Base-by-base conservation (phyloP, 768 basidiomycete genomes). In the Mrakia frigida region DNA sequence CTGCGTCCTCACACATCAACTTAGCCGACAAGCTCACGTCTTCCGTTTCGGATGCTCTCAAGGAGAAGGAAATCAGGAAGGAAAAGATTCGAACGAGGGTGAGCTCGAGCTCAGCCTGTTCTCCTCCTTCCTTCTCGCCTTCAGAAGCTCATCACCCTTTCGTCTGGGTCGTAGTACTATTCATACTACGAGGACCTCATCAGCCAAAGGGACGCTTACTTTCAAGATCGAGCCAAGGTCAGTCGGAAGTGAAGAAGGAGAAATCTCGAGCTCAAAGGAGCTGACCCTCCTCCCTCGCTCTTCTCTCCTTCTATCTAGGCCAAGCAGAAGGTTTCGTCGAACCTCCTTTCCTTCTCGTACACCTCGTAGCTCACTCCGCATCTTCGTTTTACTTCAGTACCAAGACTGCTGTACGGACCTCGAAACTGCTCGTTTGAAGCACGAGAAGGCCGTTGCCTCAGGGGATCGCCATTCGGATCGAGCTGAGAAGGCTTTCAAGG, bases 1-100 rank as follows among this genome's bases (percentile, higher is more conserved):
- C 87, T 25, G 89, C 91, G 4, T 89, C 91, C 78, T 90, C 90
- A 80, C 92, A 93, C 81, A 80, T 88, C 72, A 86, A 85, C 78
- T 85, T 91, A 43, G 89, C 92, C 3, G 91, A 92, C 79, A 83
- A 84, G 11, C 81, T 93, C 25, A 86, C 81, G 16, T 82, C 85
- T 0, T 88, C 90, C 78, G 87, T 92, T 18, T 86, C 88, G 7
- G 90, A 91, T 43, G 88, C 87, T 33, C 84, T 94, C 52, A 88
- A 85, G 79, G 84, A 80, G 7, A 81, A 92, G 21, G 90, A 89
- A 80, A 87, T 86, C 78, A 87, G 86, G 81, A 88, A 88, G 78
- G 90, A 90, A 56, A 88, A 89, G 50, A 73, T 77, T 21, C 39
- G 71, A 13, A 33, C 56, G 14, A 70, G 56, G 59, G 71, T 59